Percentiles rank a stretch among this genome's conserved stretches.
These are phyloP conservation scores for Neodidymelliopsis sp. DNA, from an alignment of 2,329 filamentous ascomycete species.

Conservation along the genomic window DNA sequence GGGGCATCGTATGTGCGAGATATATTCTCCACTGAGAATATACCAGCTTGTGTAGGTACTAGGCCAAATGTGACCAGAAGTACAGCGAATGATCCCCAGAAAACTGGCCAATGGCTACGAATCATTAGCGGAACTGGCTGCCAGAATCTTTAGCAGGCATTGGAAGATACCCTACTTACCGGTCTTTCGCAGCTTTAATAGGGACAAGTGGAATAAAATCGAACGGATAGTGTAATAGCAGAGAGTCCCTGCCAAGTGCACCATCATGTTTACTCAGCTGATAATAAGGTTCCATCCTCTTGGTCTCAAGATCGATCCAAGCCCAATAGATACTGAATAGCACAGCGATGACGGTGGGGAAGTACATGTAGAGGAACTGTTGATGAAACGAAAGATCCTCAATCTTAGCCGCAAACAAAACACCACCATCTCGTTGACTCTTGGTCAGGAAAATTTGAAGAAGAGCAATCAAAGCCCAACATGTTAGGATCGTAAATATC, in stretches of 20 bases:
- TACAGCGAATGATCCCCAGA: slow-evolving; percentile 57
- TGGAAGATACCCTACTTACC: slow-evolving; percentile 23
- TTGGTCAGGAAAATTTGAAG: slow-evolving; percentile 56
- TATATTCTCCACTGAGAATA: slow-evolving; percentile 55
- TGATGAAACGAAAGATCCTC: slow-evolving; percentile 52
- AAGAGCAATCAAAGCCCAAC: slow-evolving; percentile 48
- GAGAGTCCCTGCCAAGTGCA: slow-evolving; percentile 53
- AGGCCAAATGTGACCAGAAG: slow-evolving; percentile 63
- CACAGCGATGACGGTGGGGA: slow-evolving; percentile 62
- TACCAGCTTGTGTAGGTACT: slow-evolving; percentile 63
- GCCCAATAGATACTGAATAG: slow-evolving; percentile 65
- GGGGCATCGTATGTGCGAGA: not conserved
- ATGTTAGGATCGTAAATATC: slow-evolving; percentile 19
- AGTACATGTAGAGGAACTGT: slow-evolving; percentile 57
- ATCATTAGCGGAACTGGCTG: slow-evolving; percentile 9
- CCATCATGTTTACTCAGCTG: slow-evolving; percentile 61
- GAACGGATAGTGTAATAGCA: slow-evolving; percentile 64
- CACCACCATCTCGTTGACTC: slow-evolving; percentile 53
- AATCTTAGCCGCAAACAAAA: slow-evolving; percentile 49
- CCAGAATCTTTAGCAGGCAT: too few species aligned
- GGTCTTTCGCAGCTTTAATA: slow-evolving; percentile 47
- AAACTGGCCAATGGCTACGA: slow-evolving; percentile 62
- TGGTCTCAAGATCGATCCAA: slow-evolving; percentile 67
- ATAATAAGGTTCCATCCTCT: slow-evolving; percentile 67
- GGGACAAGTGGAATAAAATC: slow-evolving; percentile 57